These are phyloP conservation scores for Quercus suber DNA, from an alignment of 306 rosid genomes.

Conservation along the genomic window DNA sequence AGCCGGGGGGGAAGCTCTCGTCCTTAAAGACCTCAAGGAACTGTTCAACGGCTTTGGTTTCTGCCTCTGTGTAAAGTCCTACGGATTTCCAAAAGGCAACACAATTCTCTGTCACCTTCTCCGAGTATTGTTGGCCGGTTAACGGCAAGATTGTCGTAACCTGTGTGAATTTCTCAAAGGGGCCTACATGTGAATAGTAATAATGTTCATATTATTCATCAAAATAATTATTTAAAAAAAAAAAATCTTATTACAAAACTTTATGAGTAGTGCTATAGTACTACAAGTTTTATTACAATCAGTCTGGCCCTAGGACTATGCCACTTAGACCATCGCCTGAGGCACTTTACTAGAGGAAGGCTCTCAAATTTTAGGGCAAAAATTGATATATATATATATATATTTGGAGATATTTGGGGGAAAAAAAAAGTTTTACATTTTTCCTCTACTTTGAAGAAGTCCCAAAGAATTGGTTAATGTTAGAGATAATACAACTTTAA, in stretches of 20 bases:
- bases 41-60: conserved; percentile 54
- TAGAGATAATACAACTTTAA: too few relatives aligned
- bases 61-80: conserved; percentile 67
- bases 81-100: conserved; percentile 52
- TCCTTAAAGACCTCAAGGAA: conserved; percentile 46
- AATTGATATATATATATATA: too few relatives aligned
- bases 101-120: conserved; percentile 70
- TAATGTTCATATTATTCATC: neutral
- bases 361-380: rapidly evolving
- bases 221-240: neutral
- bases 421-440: too few relatives aligned
- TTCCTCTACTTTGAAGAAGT: too few relatives aligned
- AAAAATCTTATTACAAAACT: neutral
- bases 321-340: too few relatives aligned
- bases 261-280: too few relatives aligned
- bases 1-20: conserved; percentile 50
- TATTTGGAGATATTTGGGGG: too few relatives aligned
- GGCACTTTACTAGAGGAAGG: rapidly evolving
- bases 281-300: too few relatives aligned
- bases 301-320: rapidly evolving
- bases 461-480: too few relatives aligned
- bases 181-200: conserved; percentile 37
- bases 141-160: conserved; percentile 48
- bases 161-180: conserved; percentile 60
- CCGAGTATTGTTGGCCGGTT: conserved; percentile 51